Percentiles rank a stretch among this genome's conserved stretches.
Evolutionary conservation across 345 rosid genomes (phyloP).

Genomic region (Geranium rotundifolium): DNA sequence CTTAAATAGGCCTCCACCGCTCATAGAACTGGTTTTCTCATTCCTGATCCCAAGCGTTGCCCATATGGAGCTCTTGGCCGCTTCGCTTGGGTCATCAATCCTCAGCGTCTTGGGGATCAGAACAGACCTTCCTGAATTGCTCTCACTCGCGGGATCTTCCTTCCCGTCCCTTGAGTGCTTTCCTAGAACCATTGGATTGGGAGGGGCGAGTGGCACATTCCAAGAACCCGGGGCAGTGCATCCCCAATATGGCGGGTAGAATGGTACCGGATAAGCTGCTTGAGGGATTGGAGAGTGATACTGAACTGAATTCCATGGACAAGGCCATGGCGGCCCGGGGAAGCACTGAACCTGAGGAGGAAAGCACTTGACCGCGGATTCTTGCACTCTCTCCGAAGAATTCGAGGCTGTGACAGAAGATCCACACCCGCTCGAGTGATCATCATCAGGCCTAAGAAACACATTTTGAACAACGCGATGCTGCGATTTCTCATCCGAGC

Average conservation of each 20-base stretch:
- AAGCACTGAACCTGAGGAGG: conserved; percentile 21
- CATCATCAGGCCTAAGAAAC: conserved; percentile 17
- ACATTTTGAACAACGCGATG: conserved; percentile 13
- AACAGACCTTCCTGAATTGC: conserved; percentile 14
- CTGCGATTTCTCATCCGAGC: conserved; percentile 27
- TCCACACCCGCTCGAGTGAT: conserved; percentile 13
- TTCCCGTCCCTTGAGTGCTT: conserved; percentile 53
- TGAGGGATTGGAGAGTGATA: conserved; percentile 29
- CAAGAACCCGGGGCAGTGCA: conserved; percentile 20
- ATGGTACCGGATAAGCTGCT: conserved; percentile 32
- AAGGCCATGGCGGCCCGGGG: conserved; percentile 35
- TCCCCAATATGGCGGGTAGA: conserved; percentile 25
- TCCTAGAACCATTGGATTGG: conserved; percentile 28
- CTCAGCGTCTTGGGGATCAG: conserved; percentile 27
- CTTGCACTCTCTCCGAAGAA: conserved; percentile 16
- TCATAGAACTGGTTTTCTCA: conserved; percentile 20
- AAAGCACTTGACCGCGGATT: conserved; percentile 6
- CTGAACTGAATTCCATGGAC: conserved; percentile 12
- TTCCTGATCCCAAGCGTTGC: conserved; percentile 28
- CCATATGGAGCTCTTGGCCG: conserved; percentile 28
- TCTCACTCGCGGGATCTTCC: conserved; percentile 10
- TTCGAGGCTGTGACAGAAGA: conserved; percentile 21
- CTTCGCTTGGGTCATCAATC: conserved; percentile 27
- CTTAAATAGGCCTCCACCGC: conserved; percentile 28
- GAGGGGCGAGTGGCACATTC: conserved; percentile 11